Evolutionary conservation across 495 filamentous ascomycete species (phyloP).

Genomic region (Collariella sp.): DNA sequence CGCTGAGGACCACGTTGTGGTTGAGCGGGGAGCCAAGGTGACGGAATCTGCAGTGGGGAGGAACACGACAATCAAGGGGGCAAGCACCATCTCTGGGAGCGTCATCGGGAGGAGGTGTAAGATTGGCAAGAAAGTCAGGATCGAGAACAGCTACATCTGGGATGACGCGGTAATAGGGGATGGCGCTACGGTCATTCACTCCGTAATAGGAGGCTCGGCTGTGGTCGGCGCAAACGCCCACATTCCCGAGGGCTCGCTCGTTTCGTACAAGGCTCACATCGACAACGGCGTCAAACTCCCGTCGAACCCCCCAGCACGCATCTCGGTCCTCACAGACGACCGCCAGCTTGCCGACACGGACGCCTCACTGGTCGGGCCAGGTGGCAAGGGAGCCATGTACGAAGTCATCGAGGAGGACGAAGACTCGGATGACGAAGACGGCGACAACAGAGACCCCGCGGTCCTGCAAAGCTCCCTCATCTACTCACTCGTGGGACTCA

Average conservation of each 20-base stretch:
- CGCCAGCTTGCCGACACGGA: slow-evolving; percentile 44
- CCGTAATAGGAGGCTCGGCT: slow-evolving; percentile 66
- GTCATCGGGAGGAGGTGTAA: slow-evolving; percentile 74
- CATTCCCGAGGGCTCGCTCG: slow-evolving; percentile 61
- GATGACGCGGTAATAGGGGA: slow-evolving; percentile 71
- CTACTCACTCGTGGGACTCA: slow-evolving; percentile 59
- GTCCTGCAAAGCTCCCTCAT: slow-evolving; percentile 43
- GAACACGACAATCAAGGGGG: slow-evolving; percentile 65
- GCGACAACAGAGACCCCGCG: slow-evolving; percentile 34
- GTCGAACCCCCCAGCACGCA: slow-evolving; percentile 20
- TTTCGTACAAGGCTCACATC: slow-evolving; percentile 73
- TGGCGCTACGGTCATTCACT: slow-evolving; percentile 55
- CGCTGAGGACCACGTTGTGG: slow-evolving; percentile 60
- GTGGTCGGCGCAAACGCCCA: slow-evolving; percentile 61
- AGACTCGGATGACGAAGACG: slow-evolving; percentile 42
- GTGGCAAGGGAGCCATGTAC: slow-evolving; percentile 45
- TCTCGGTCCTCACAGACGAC: slow-evolving; percentile 32
- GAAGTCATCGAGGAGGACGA: slow-evolving; percentile 42
- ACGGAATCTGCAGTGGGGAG: slow-evolving; percentile 65
- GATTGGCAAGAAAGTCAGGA: slow-evolving; percentile 72
- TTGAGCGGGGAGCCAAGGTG: slow-evolving; percentile 40
- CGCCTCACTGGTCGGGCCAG: slow-evolving; percentile 44
- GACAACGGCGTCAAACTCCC: slow-evolving; percentile 41
- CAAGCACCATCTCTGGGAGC: slow-evolving; percentile 58
- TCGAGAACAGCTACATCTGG: slow-evolving; percentile 86